Base-by-base conservation (phyloP, 129 eudicot species). In the Escallonia rubra region DNA sequence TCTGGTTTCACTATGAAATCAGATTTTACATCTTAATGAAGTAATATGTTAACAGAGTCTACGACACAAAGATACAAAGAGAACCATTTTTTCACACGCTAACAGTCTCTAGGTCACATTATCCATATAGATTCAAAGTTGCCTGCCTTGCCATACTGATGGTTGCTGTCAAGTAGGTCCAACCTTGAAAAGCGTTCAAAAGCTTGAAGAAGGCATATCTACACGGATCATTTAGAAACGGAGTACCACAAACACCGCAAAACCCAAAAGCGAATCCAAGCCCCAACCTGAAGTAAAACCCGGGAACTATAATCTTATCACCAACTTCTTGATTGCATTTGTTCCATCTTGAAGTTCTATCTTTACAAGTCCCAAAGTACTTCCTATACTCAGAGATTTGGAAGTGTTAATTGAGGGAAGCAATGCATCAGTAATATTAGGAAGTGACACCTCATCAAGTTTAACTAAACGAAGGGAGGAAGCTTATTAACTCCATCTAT, bases 381-480 rank as follows among this genome's bases (percentile, higher is more conserved):
- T 23, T 23, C 34, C 34, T 23, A 23, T 23, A 23, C 34, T 23
- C 34, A 23, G 34, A 23, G 34, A 23, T 23, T 1, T 23, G 34
- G 34, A 23, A 23, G 34, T 23, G 34, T 23, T 23, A 23, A 23
- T 23, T 23, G 34, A 23, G 34, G 34, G 34, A 23, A 23, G 34
- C 34, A 23, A 23, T 23, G 34, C 34, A 23, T 0, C 34, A 23
- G 34, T 23, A 23, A 23, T 60, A 8, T 46, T 68, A 0, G 58
- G 80, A 54, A 79, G 59, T 10, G 91, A 83, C n/a, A 4, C 51
- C 58, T 89, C 84, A 62, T 81, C 78, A 59, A 83, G 80, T 12
- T 59, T 14, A 0, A 23, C 34, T 23, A 23, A 0, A 23, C 34
- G 34, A 23, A 23, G 34, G 34, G 34, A 23, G 34, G 34, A 23